Conservation (phyloP, 2,329 filamentous ascomycete species). For the Ophiostoma australiae region DNA sequence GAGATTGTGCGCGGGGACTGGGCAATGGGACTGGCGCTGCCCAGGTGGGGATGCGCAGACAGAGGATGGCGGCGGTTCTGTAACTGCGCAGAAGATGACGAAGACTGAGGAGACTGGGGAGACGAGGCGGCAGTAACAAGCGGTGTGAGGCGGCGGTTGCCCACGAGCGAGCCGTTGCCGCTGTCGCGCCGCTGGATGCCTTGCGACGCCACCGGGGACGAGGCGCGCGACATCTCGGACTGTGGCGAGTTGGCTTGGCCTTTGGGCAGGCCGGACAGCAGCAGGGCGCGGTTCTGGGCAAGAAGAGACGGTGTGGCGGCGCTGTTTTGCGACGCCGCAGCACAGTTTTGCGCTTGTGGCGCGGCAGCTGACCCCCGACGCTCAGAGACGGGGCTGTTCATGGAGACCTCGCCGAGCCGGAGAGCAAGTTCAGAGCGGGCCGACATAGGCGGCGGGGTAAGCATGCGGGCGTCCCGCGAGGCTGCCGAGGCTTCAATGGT, state of each 20-base stretch:
- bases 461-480: constrained; percentile 15
- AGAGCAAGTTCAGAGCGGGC: constrained; percentile 21
- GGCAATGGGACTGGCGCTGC: not conserved
- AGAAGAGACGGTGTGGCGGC: constrained; percentile 19
- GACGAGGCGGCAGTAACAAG: constrained; percentile 18
- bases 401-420: constrained; percentile 21
- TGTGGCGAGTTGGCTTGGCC: not conserved
- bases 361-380: not conserved
- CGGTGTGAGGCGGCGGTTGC: constrained; percentile 21
- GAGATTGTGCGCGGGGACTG: constrained; percentile 25
- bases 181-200: not conserved
- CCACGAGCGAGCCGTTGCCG: not conserved
- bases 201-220: not conserved
- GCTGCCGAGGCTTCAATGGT: constrained; percentile 12
- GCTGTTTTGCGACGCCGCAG: not conserved
- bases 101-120: not conserved
- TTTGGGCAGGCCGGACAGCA: constrained; percentile 24
- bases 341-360: not conserved
- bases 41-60: not conserved
- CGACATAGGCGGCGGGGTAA: constrained; percentile 23
- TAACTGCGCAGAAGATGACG: not conserved
- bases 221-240: not conserved
- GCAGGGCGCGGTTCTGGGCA: constrained; percentile 26
- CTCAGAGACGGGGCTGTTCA: constrained; percentile 19
- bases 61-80: not conserved